Evolutionary conservation across 1,139 yeast species (phyloP).

Genomic region (Kurtzmaniella natalensis): DNA sequence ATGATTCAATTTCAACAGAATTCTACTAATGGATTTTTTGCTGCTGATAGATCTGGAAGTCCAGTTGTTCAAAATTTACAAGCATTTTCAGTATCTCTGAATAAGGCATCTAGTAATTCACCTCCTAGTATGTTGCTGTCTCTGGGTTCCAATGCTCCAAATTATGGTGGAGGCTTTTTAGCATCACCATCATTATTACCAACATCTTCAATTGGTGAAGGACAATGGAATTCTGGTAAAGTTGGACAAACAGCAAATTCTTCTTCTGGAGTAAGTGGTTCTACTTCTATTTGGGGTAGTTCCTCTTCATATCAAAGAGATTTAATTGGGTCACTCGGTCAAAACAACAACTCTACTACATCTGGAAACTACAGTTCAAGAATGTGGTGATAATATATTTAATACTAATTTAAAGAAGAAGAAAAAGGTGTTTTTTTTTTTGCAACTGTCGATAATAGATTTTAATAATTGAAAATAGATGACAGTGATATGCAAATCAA

Average conservation of each 20-base stretch:
- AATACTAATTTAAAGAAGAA: no score
- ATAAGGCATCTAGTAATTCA: slow-evolving; percentile 15
- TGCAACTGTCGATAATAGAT: no score
- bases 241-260: background rate
- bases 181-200: slow-evolving; percentile 10
- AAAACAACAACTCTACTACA: background rate
- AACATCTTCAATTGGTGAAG: slow-evolving; percentile 1
- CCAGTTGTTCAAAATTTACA: slow-evolving; percentile 14
- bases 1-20: slow-evolving; percentile 7
- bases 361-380: slow-evolving; percentile 1
- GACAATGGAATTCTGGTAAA: background rate
- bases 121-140: slow-evolving; percentile 25
- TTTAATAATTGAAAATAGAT: no score
- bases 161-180: slow-evolving; percentile 6
- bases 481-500: no score
- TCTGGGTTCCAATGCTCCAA: slow-evolving; percentile 11
- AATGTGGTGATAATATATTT: slow-evolving; percentile 1
- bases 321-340: background rate
- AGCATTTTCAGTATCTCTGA: slow-evolving; percentile 4
- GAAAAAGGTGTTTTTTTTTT: no score
- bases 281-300: slow-evolving; percentile 1
- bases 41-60: slow-evolving; percentile 14
- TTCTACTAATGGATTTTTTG: slow-evolving; percentile 9
- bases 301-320: background rate
- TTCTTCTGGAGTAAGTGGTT: background rate